phyloP scores from a whole-genome alignment of 2,329 filamentous ascomycete genomes.

The Pseudopithomyces maydicus region DNA sequence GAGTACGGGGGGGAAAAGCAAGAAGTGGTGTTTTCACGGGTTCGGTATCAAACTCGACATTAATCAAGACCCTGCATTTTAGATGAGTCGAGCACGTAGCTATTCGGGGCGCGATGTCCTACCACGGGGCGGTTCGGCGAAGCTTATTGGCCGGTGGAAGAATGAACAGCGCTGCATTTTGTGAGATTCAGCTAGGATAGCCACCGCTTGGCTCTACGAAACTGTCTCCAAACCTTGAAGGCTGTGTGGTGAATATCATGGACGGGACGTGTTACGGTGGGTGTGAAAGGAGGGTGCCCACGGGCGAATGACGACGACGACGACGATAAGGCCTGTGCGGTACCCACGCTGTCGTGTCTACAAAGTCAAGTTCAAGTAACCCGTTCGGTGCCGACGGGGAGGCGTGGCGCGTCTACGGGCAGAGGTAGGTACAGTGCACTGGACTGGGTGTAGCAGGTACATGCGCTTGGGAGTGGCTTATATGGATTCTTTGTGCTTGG shows the following conservation, averaged over 20 bases:
- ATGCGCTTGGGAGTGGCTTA: background rate
- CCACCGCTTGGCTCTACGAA: background rate
- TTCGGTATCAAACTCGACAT: background rate
- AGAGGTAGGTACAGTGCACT: background rate
- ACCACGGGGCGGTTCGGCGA: slow-evolving; percentile 1
- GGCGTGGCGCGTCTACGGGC: background rate
- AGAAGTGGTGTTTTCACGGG: background rate
- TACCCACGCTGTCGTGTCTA: background rate
- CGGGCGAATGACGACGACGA: background rate
- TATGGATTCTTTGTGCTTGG: background rate
- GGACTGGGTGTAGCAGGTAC: background rate
- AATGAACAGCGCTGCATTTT: slow-evolving; percentile 5
- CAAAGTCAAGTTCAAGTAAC: no score
- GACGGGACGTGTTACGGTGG: background rate
- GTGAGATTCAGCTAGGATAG: background rate
- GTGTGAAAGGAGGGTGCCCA: background rate
- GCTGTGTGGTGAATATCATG: background rate
- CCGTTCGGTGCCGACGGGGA: background rate
- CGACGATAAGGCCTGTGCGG: background rate
- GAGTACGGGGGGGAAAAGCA: background rate
- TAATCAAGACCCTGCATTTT: slow-evolving; percentile 4
- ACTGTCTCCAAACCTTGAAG: background rate
- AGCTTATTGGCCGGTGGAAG: slow-evolving; percentile 7
- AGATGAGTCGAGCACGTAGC: background rate
- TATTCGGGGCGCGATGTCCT: background rate